A percentile compares a stretch with the other conserved stretches of the same genome.
Evolutionary conservation across 1,284 basidiomycete species (phyloP).

Genomic region (Exsudoporus floridanus): DNA sequence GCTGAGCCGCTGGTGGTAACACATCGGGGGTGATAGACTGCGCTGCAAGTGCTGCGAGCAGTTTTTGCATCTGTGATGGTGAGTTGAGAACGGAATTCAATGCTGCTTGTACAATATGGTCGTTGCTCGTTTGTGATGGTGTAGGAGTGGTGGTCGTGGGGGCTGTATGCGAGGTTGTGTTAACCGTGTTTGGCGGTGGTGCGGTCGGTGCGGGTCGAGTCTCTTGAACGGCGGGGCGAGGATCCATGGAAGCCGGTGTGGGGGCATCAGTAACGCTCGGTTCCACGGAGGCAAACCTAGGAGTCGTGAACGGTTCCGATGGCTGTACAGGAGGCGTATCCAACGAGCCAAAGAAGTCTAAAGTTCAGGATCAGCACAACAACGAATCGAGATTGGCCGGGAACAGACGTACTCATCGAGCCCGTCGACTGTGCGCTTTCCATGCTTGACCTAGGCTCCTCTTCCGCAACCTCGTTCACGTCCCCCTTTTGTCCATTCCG

Average conservation of each 20-base stretch:
- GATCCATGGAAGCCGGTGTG: constrained; percentile 13
- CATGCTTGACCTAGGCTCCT: constrained; percentile 31
- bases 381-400: not conserved
- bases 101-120: constrained; percentile 59
- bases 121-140: constrained; percentile 29
- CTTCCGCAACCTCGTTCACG: constrained; percentile 40
- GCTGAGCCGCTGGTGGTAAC: constrained; percentile 17
- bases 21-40: constrained; percentile 26
- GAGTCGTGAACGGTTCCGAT: constrained; percentile 30
- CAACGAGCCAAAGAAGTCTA: constrained; percentile 34
- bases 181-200: constrained; percentile 2
- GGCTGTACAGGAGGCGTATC: constrained; percentile 33
- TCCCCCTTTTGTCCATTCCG: constrained; percentile 38
- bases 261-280: constrained; percentile 24
- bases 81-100: constrained; percentile 61
- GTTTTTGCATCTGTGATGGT: constrained; percentile 67
- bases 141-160: constrained; percentile 12
- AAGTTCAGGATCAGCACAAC: constrained; percentile 7
- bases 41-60: constrained; percentile 54
- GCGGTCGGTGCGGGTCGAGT: not conserved
- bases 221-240: constrained; percentile 10
- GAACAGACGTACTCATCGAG: constrained; percentile 15
- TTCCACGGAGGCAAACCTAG: constrained; percentile 27
- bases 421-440: constrained; percentile 30
- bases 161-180: constrained; percentile 22